These are phyloP conservation scores for Avena sativa DNA, from an alignment of 176 grass and related monocot species.

Conservation along the genomic window DNA sequence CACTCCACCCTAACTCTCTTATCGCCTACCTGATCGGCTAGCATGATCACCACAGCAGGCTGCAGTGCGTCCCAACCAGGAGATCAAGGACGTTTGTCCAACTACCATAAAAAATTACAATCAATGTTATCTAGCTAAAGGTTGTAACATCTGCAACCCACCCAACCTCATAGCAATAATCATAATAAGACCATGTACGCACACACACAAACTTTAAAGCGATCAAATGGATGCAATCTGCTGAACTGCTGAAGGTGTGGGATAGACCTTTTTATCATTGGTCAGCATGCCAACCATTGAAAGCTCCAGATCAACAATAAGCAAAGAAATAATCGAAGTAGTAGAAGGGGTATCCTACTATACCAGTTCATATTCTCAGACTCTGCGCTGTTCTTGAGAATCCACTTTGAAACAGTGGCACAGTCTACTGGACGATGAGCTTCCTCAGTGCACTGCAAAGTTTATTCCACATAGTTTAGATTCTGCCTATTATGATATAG, in stretches of 20 bases:
- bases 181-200: not conserved
- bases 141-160: constrained; percentile 9
- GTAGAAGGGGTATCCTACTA: constrained; percentile 12
- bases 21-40: not conserved
- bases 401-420: constrained; percentile 97
- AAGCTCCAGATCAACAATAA: not conserved
- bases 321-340: constrained; percentile 1
- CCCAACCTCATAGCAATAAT: not conserved
- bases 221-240: constrained; percentile 11
- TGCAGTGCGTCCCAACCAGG: not conserved
- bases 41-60: constrained; percentile 4
- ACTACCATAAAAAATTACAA: constrained; percentile 9
- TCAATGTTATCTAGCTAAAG: constrained; percentile 16
- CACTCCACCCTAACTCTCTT: too few species aligned
- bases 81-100: constrained; percentile 9
- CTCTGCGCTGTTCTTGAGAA: constrained; percentile 95
- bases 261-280: not conserved
- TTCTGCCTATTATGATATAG: constrained; percentile 23
- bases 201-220: not conserved
- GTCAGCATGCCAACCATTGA: not conserved
- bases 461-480: constrained; percentile 34
- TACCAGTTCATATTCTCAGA: constrained; percentile 99
- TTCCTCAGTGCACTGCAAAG: constrained; percentile 92
- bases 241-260: not conserved
- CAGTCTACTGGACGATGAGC: constrained; percentile 98